These are phyloP conservation scores for Hygrophorus russula DNA, from an alignment of 768 basidiomycete genomes.

Conservation along the genomic window DNA sequence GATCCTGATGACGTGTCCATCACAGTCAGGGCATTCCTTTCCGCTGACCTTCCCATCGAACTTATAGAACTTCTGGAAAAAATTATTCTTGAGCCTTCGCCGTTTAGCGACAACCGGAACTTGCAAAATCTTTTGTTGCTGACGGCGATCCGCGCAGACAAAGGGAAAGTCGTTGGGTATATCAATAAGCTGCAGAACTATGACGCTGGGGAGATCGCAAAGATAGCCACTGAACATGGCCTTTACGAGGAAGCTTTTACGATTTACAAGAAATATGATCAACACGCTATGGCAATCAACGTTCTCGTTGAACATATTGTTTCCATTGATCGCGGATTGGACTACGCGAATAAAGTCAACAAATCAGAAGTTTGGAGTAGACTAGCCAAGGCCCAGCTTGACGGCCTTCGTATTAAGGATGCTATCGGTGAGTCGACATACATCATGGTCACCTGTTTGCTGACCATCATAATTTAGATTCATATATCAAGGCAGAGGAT, in stretches of 20 bases:
- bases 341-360: conserved; percentile 95
- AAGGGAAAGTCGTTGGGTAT: conserved; percentile 96
- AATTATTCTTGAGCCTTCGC: conserved; percentile 93
- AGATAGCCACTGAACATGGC: conserved; percentile 93
- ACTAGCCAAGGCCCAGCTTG: conserved; percentile 96
- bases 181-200: conserved; percentile 97
- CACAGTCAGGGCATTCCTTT: conserved; percentile 97
- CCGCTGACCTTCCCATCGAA: conserved; percentile 93
- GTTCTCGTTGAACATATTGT: conserved; percentile 98
- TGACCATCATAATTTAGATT: conserved; percentile 43
- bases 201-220: conserved; percentile 88
- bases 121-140: conserved; percentile 91
- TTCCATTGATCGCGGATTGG: conserved; percentile 90
- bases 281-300: conserved; percentile 93
- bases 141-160: conserved; percentile 94
- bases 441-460: not conserved
- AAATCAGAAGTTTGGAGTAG: conserved; percentile 95
- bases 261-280: conserved; percentile 95
- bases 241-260: conserved; percentile 94
- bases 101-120: conserved; percentile 96
- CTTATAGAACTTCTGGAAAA: conserved; percentile 97
- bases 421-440: conserved; percentile 63
- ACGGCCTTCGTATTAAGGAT: conserved; percentile 96
- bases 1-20: conserved; percentile 98
- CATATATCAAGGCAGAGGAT: conserved; percentile 96